Evolutionary conservation across 2,329 filamentous ascomycete species (phyloP).

Genomic region (Scedosporium apiospermum): DNA sequence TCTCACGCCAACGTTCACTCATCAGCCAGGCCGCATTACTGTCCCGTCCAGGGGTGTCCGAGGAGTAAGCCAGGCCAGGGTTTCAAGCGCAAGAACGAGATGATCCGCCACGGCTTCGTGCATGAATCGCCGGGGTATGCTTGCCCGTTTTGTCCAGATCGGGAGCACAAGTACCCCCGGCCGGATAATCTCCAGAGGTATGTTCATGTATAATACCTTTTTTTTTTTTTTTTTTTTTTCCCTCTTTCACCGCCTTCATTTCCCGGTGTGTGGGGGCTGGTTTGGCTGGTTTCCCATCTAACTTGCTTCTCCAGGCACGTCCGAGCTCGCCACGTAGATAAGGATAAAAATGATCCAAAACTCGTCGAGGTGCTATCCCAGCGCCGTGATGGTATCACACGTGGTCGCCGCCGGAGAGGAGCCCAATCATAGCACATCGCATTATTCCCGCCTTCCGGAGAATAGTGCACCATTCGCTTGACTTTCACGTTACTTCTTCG

Average conservation of each 20-base stretch:
- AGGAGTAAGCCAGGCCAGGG: conserved; percentile 55
- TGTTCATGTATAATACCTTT: conserved; percentile 15
- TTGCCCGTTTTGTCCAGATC: conserved; percentile 89
- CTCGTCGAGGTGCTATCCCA: conserved; percentile 80
- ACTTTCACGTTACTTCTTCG: conserved; percentile 6
- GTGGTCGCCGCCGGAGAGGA: conserved; percentile 65
- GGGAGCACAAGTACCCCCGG: conserved; percentile 88
- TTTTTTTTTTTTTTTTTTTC: background rate
- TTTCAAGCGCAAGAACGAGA: conserved; percentile 65
- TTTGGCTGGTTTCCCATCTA: background rate
- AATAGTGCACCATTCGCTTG: background rate
- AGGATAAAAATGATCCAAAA: conserved; percentile 74
- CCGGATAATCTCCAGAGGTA: conserved; percentile 94
- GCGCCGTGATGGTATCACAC: conserved; percentile 71
- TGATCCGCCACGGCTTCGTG: conserved; percentile 73
- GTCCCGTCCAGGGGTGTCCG: conserved; percentile 51
- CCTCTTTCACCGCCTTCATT: background rate
- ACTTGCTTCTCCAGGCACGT: conserved; percentile 59
- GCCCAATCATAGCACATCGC: conserved; percentile 19
- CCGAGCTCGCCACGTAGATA: conserved; percentile 82
- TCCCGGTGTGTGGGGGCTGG: background rate
- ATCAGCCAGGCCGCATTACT: conserved; percentile 55
- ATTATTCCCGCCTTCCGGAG: too few relatives aligned
- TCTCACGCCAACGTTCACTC: conserved; percentile 70
- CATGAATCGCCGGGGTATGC: conserved; percentile 92